Base-by-base conservation (phyloP, 352 stramenopile species). In the Plasmopara halstedii region DNA sequence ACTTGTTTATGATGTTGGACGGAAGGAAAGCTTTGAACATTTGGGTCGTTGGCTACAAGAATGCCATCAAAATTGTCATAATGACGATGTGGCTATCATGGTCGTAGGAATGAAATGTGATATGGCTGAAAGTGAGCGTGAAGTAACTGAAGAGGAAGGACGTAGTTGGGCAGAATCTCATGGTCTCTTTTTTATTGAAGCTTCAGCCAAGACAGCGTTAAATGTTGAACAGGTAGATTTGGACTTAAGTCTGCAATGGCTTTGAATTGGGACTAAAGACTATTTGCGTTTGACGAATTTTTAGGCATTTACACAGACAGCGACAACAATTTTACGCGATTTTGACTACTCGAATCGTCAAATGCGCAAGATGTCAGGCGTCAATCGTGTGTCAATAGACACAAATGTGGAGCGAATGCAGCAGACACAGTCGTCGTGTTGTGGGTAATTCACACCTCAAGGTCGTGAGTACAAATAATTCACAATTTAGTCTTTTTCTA, bases 81-180 rank as follows among this genome's bases (percentile, higher is more conserved):
- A 89, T 32, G 72, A 87, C 18, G 72, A 77, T 34, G 68, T 92
- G 34, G 77, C 87, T 53, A 83, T 92, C 52, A 86, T 89, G 73
- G 75, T 92, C 44, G 78, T 92, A 13, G 81, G 81, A 23, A 92
- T 89, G 77, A 92, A 92, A 54, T 84, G 71, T 49, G 81, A 92
- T 36, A 47, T 92, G 18, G 29, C 43, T 0, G 58, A 76, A 10
- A 67, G 49, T n/a, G 59, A 83, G 10, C 70, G 80, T 0, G 56
- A 89, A 48, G 77, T 92, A 6, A 63, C 68, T 2, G 75, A 83
- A 29, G 70, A 83, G 7, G 80, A 92, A 53, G 80, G 75, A 6
- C 63, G 70, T 33, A 62, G 59, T 34, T 92, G 77, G 77, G 75
- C 80, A 0, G 43, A 62, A 11, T 56, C 58, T 1, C 64, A 88